Evolutionary conservation across 441 rosid genomes (phyloP).

Genomic region (Populus trichocarpa): DNA sequence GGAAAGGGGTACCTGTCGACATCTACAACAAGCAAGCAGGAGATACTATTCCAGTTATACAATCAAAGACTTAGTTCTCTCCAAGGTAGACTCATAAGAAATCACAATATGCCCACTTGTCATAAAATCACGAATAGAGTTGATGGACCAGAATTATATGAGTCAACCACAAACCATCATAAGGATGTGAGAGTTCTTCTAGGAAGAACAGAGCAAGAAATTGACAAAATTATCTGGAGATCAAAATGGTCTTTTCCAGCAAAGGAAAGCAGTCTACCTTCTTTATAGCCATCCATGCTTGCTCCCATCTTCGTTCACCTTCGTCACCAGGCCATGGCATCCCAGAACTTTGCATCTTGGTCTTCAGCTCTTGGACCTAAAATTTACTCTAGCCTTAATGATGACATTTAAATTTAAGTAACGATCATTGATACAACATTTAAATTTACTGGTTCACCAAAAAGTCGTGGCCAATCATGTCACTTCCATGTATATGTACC

Average conservation of each 20-base stretch:
- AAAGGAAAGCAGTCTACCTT: slow-evolving; percentile 45
- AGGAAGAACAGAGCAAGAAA: neutral
- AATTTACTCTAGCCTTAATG: slow-evolving; percentile 15
- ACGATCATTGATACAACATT: neutral
- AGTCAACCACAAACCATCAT: neutral
- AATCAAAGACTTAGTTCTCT: neutral
- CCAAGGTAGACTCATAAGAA: neutral
- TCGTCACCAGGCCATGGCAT: slow-evolving; percentile 99
- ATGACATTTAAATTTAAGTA: neutral
- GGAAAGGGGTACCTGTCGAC: neutral
- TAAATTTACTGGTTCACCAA: neutral
- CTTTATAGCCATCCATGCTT: slow-evolving; percentile 95
- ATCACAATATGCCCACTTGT: neutral
- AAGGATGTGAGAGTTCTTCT: neutral
- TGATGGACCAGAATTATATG: neutral
- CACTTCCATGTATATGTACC: neutral
- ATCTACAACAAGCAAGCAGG: neutral
- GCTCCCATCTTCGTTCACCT: slow-evolving; percentile 84
- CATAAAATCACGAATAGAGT: neutral
- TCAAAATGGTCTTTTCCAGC: neutral
- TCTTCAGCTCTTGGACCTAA: slow-evolving; percentile 87
- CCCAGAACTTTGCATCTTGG: slow-evolving; percentile 69
- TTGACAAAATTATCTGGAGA: neutral
- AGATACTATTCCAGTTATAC: neutral
- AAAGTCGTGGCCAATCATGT: neutral